phyloP scores from a whole-genome alignment of 176 grass and related monocot genomes.

The Themeda triandra region DNA sequence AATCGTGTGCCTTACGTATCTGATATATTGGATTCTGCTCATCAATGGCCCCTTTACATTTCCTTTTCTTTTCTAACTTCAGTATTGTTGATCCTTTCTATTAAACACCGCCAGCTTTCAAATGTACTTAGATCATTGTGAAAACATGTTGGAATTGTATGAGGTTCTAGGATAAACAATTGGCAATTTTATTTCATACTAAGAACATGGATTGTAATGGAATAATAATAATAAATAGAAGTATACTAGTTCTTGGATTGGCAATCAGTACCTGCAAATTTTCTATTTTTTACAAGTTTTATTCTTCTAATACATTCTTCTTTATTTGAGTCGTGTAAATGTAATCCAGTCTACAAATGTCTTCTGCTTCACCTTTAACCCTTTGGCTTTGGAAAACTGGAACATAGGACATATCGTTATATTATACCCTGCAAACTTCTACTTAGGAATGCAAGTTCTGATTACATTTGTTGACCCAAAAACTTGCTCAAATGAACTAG shows the following conservation, averaged over 20 bases:
- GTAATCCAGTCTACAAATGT: neutral
- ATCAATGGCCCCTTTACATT: neutral
- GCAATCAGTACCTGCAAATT: neutral
- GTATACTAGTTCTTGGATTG: neutral
- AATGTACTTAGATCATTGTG: neutral
- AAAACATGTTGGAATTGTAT: neutral
- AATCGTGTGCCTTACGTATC: neutral
- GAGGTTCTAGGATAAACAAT: neutral
- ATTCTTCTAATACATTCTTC: neutral
- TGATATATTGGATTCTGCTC: slow-evolving; percentile 1
- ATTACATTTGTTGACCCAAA: too few species aligned
- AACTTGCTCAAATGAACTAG: too few species aligned
- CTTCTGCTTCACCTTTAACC: neutral
- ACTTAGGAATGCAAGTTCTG: too few species aligned
- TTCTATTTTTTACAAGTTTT: slow-evolving; percentile 1
- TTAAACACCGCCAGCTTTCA: neutral
- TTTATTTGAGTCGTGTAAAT: neutral
- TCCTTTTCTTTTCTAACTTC: neutral
- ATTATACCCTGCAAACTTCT: neutral
- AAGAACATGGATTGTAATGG: neutral
- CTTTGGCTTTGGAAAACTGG: neutral
- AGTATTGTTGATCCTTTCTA: neutral
- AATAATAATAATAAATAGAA: neutral
- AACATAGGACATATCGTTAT: neutral
- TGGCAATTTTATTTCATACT: neutral